These are phyloP conservation scores for Penicillium lagena DNA, from an alignment of 495 filamentous ascomycete species.

Conservation along the genomic window DNA sequence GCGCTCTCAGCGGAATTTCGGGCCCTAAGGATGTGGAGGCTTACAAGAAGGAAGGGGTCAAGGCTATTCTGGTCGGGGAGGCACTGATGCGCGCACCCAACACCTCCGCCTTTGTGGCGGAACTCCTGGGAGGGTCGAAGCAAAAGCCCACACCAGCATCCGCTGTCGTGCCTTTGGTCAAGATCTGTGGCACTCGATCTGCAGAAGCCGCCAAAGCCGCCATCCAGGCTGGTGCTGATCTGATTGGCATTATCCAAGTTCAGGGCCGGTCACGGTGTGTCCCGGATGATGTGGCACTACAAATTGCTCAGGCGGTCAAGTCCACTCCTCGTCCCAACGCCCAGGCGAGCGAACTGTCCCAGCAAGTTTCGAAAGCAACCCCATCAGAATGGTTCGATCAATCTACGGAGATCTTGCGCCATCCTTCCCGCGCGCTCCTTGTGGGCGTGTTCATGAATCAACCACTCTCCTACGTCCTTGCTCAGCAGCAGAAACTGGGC, in stretches of 20 bases:
- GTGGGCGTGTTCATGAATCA: constrained; percentile 96
- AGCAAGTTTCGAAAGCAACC: constrained; percentile 19
- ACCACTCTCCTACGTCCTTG: constrained; percentile 70
- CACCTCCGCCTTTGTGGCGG: constrained; percentile 71
- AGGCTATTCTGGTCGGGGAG: constrained; percentile 90
- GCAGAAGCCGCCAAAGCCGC: constrained; percentile 74
- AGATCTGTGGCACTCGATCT: constrained; percentile 92
- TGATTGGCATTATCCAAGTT: constrained; percentile 89
- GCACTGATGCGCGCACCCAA: constrained; percentile 86
- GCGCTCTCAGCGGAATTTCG: constrained; percentile 90
- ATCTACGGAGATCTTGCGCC: constrained; percentile 41
- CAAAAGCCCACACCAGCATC: constrained; percentile 12
- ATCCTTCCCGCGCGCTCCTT: constrained; percentile 62
- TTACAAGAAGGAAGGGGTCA: constrained; percentile 82
- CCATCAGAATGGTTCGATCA: constrained; percentile 61
- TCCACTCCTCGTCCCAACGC: constrained; percentile 41
- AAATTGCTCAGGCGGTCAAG: constrained; percentile 76
- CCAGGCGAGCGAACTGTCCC: constrained; percentile 23
- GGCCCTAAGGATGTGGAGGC: constrained; percentile 84
- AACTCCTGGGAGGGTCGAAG: constrained; percentile 62
- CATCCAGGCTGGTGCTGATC: constrained; percentile 81
- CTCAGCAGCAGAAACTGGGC: constrained; percentile 62
- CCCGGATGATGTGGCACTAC: constrained; percentile 64
- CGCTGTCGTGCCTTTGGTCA: constrained; percentile 57
- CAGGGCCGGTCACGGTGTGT: constrained; percentile 74